Evolutionary conservation across 2,329 filamentous ascomycete genomes (phyloP), one percentile per base, ranked within the genome.

Genomic region (Beauveria varroae): DNA sequence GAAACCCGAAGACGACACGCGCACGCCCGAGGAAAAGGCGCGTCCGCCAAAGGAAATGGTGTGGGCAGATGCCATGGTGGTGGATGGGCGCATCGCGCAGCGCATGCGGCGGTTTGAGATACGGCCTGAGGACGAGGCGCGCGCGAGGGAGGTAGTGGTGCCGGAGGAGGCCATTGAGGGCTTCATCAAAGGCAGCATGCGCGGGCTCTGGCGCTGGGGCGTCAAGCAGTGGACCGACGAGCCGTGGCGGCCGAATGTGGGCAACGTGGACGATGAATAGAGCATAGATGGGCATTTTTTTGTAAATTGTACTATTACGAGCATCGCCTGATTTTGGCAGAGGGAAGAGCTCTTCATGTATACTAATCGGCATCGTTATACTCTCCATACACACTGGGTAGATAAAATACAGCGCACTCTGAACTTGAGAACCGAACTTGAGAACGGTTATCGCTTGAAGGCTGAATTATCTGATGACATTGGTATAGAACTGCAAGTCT

Each of bases 41-140:
- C 78, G 78, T 61, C 74, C 75, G 44, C 77, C 80, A 61, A 79
- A 79, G 64, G 90, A 93, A 74, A 85, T 83, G 67, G 86, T 93
- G 55, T 96, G 91, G 90, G 74, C 88, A 9, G 84, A 87, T 59
- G 83, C 86, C 12, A 78, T 97, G 57, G 86, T 89, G 2, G 71
- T 96, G 10, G 93, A 99, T 71, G 76, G 84, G 14, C 83, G 93
- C 43, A 86, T 97, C 64, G 84, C 83, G 5, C 80, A 81, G 68
- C 86, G 91, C 58, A 97, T 98, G 93, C 82, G 89, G 61, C 84
- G 84, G 58, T 96, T 95, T 68, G 82, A 88, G 70, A 75, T 96
- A 26, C 77, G 74, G 14, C 76, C 83, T 0, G 88, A 89, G 62
- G 87, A 92, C 41, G 89, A 93, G 72, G 83, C 81, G 41, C 81